Conservation (phyloP, 371 early-diverging fungal genomes). For the Cladochytrium tenue region DNA sequence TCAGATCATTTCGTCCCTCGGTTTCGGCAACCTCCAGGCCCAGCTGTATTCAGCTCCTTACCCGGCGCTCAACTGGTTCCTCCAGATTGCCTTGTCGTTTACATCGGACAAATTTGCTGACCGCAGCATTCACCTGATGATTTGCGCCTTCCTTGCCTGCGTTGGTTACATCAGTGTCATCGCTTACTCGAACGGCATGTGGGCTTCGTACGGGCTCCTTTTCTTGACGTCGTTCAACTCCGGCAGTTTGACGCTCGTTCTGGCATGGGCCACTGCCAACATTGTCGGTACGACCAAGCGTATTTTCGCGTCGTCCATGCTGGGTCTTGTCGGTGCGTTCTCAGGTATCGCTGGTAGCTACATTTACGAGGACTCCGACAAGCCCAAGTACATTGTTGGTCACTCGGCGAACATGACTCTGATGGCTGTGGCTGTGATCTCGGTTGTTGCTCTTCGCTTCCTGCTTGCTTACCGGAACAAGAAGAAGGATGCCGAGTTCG, state of each 20-base stretch:
- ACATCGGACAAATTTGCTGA: conserved; percentile 14
- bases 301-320: conserved; percentile 16
- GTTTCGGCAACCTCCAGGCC: conserved; percentile 20
- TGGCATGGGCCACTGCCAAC: conserved; percentile 17
- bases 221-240: conserved; percentile 29
- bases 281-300: conserved; percentile 28
- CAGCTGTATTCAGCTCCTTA: conserved; percentile 23
- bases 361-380: conserved; percentile 15
- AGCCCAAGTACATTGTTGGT: conserved; percentile 10
- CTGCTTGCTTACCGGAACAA: conserved; percentile 17
- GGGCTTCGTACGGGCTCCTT: conserved; percentile 14
- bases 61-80: conserved; percentile 14
- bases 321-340: conserved; percentile 19
- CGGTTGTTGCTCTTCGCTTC: conserved; percentile 7
- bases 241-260: conserved; percentile 21
- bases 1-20: conserved; percentile 20
- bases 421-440: conserved; percentile 14
- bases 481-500: conserved; percentile 10
- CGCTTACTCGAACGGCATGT: not conserved
- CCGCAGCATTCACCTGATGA: conserved; percentile 11
- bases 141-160: conserved; percentile 9
- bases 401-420: conserved; percentile 20
- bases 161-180: conserved; percentile 23
- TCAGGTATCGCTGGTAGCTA: conserved; percentile 19
- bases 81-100: conserved; percentile 20